Evolutionary conservation across 164 flowering plant genomes (phyloP).

Genomic region (Dillenia suffruticosa): DNA sequence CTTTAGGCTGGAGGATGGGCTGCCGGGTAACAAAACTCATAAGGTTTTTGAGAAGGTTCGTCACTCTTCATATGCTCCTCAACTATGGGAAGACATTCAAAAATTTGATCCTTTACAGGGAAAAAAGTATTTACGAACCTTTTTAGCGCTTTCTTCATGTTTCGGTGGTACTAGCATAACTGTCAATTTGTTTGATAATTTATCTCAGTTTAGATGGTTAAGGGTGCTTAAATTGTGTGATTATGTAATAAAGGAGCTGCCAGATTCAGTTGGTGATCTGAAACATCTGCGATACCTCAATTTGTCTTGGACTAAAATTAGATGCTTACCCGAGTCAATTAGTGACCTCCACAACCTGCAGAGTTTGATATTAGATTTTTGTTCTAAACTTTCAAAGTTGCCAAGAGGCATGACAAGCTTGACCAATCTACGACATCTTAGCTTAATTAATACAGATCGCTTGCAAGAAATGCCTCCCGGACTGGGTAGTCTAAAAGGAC

Average conservation of each 20-base stretch:
- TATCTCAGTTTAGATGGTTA: neutral
- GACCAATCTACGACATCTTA: conserved; percentile 2
- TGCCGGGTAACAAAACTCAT: neutral
- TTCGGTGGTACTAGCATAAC: too few species aligned
- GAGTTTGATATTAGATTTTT: neutral
- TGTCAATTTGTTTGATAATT: neutral
- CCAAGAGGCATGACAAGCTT: neutral
- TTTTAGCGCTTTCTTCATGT: too few species aligned
- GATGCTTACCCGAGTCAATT: conserved; percentile 2
- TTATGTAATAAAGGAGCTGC: neutral
- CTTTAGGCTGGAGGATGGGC: neutral
- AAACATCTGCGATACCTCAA: neutral
- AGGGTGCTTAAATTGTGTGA: conserved; percentile 1
- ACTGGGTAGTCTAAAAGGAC: conserved; percentile 3
- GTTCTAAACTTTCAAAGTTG: neutral
- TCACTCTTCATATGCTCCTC: neutral
- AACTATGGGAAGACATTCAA: neutral
- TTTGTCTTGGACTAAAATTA: neutral
- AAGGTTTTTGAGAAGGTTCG: neutral
- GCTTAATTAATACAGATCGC: neutral
- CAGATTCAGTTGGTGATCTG: neutral
- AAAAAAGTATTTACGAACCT: neutral
- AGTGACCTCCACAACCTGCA: conserved; percentile 7
- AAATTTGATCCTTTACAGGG: neutral
- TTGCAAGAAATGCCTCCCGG: neutral